Evolutionary conservation across 1,284 basidiomycete genomes (phyloP).

Genomic region (Cutaneotrichosporon spelunceum): DNA sequence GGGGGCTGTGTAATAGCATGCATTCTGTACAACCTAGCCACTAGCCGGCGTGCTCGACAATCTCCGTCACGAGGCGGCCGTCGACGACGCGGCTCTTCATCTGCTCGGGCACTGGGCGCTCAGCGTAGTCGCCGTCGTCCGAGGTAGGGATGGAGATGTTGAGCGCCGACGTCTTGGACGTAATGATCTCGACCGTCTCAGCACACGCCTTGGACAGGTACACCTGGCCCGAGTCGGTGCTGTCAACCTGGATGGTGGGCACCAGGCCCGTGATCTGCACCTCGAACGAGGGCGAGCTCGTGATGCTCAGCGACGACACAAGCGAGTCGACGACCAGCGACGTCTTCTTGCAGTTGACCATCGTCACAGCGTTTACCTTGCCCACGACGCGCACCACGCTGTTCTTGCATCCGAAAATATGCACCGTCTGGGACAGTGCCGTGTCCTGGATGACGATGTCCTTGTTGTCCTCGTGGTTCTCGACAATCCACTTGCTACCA

Average conservation of each 20-base stretch:
- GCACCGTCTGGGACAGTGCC: conserved; percentile 80
- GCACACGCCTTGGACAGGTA: conserved; percentile 84
- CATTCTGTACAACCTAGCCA: conserved; percentile 6
- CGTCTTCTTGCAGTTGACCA: conserved; percentile 88
- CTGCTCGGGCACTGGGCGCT: conserved; percentile 94
- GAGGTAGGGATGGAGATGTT: conserved; percentile 82
- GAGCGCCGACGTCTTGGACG: conserved; percentile 90
- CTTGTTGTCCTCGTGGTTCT: conserved; percentile 85
- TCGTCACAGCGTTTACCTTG: conserved; percentile 90
- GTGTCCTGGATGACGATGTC: conserved; percentile 71
- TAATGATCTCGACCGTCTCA: conserved; percentile 74
- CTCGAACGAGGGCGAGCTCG: conserved; percentile 86
- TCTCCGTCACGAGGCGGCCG: conserved; percentile 81
- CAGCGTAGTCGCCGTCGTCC: conserved; percentile 84
- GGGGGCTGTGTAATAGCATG: conserved; percentile 26
- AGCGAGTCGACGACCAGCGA: conserved; percentile 86
- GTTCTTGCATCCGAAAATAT: conserved; percentile 88
- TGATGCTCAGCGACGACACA: conserved; percentile 83
- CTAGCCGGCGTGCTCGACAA: conserved; percentile 84
- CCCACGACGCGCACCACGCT: conserved; percentile 83
- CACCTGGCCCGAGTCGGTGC: conserved; percentile 91
- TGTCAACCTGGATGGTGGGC: conserved; percentile 91
- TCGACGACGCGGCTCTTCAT: conserved; percentile 76
- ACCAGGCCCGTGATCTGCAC: conserved; percentile 85
- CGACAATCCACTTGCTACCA: conserved; percentile 93